Evolutionary conservation across 2,329 filamentous ascomycete genomes (phyloP), one percentile per base, ranked within the genome.

Genomic region (Penicillium griseofulvum): DNA sequence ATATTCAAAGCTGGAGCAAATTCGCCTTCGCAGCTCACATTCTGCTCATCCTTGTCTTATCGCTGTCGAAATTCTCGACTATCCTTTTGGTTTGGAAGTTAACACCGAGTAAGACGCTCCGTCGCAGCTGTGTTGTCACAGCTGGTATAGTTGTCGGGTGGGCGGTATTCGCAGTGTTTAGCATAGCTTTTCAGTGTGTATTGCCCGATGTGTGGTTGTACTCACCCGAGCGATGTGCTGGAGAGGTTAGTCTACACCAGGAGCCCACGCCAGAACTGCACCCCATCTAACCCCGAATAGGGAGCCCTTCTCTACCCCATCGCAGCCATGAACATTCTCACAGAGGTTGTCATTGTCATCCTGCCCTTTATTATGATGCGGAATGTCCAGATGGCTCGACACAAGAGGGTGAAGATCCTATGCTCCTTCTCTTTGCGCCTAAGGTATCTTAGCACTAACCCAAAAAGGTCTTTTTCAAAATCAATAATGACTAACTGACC

Each of bases 341-440:
- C 54, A 22, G 65, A 68, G 26, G 45, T 56, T 2, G 31, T 57
- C 16, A 53, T 67, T 24, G 45, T 59, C 22, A 24, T 57, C n/a
- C 41, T 55, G 9, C 61, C 64, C 2, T 65, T 68, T 49, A 46
- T 62, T 9, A 65, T 67, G 59, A 63, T 68, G 56, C 59, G 51
- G 14, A 60, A 63, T 39, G 63, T 68, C 10, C 65, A 67, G 36
- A 56, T 68, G 56, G 49, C 26, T 19, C 45, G 17, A 41, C 8
- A 39, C 10, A 61, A 62, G 48, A 56, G 63, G 5, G 33, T 65
- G 4, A 63, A 63, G 46, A 62, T 66, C n/a, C 52, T 65, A 22
- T 55, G 46, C 22, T 61, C 62, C 10, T 66, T 66, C 36, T 56
- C 52, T 19, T 48, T 52, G 22, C 62, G 63, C 10, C 5, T 57